Percentiles rank a stretch among this genome's conserved stretches.
phyloP scores from a whole-genome alignment of 108 stramenopile species.

The Cyclostephanos invisitatus region DNA sequence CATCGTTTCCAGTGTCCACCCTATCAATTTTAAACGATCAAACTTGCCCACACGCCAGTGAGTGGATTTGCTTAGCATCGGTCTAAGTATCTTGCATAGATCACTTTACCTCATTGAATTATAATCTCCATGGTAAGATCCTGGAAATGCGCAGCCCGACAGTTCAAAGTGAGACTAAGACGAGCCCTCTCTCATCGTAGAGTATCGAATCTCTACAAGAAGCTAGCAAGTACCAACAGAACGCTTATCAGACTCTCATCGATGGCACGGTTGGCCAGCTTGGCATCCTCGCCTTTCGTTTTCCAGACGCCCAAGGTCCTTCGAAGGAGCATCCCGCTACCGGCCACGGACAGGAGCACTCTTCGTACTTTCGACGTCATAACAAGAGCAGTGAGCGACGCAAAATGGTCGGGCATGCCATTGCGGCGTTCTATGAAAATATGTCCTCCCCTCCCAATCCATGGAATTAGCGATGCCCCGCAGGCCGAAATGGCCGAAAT shows the following conservation, averaged over 20 bases:
- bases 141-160: too few species aligned
- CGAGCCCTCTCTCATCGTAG: too few species aligned
- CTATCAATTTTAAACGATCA: too few species aligned
- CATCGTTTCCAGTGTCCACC: too few species aligned
- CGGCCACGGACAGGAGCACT: slow-evolving; percentile 30
- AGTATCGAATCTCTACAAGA: slow-evolving; percentile 40
- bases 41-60: too few species aligned
- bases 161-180: too few species aligned
- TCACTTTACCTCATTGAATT: too few species aligned
- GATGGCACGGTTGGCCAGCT: slow-evolving; percentile 41
- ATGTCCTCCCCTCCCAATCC: neutral
- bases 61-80: too few species aligned
- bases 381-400: neutral
- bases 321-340: slow-evolving; percentile 36
- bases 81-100: too few species aligned
- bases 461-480: slow-evolving; percentile 17
- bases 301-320: slow-evolving; percentile 30
- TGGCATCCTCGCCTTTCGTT: slow-evolving; percentile 37
- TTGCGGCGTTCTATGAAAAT: neutral
- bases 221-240: slow-evolving; percentile 44
- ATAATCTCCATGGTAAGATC: too few species aligned
- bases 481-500: slow-evolving; percentile 21
- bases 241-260: slow-evolving; percentile 41
- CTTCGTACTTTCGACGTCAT: slow-evolving; percentile 12
- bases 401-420: neutral